These are phyloP conservation scores for Deakozyma indianensis DNA, from an alignment of 805 yeast species.

Conservation along the genomic window DNA sequence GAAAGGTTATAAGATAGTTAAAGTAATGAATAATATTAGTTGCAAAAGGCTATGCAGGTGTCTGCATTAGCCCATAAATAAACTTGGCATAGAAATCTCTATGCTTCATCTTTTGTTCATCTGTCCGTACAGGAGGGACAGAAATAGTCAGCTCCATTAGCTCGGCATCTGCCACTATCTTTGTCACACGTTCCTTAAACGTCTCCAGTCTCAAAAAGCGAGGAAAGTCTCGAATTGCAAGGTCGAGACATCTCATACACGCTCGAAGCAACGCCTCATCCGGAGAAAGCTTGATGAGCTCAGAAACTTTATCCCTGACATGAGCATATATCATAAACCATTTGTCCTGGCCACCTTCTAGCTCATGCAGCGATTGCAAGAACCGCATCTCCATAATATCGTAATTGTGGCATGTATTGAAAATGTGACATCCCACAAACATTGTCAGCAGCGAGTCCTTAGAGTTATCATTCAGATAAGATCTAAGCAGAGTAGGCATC, in stretches of 20 bases:
- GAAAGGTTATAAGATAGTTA: no score
- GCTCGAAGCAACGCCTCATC: not conserved
- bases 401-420: not conserved
- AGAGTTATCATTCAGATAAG: not conserved
- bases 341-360: not conserved
- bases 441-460: not conserved
- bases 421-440: not conserved
- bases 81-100: not conserved
- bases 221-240: not conserved
- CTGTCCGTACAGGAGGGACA: not conserved
- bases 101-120: not conserved
- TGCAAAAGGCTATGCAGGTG: not conserved
- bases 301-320: not conserved
- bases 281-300: not conserved
- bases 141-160: not conserved
- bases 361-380: not conserved
- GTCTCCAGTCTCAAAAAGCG: not conserved
- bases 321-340: constrained; percentile 1
- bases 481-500: not conserved
- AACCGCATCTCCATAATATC: not conserved
- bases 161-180: not conserved
- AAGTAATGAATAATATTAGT: no score
- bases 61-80: not conserved
- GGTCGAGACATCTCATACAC: not conserved
- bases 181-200: not conserved